Percentiles rank a stretch among this genome's conserved stretches.
Conservation (phyloP, 2,329 filamentous ascomycete species). For the Colletotrichum sp. region DNA sequence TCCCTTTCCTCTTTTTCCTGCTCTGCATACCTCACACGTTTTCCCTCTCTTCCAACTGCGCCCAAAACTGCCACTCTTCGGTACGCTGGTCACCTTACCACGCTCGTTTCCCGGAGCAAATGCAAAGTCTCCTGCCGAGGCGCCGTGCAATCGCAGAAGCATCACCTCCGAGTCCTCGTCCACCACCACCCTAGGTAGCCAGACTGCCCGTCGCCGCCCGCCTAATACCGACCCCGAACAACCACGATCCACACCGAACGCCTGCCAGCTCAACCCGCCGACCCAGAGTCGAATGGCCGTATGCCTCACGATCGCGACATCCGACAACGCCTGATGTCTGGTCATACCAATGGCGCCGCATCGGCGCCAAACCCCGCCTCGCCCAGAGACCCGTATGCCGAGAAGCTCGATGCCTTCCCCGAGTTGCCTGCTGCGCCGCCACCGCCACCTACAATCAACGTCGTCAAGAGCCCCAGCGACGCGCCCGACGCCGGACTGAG, state of each 20-base stretch:
- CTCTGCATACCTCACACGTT: neutral
- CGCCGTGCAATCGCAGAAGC: neutral
- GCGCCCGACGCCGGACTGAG: slow-evolving; percentile 74
- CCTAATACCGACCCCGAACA: neutral
- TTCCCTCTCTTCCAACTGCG: neutral
- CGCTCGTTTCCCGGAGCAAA: neutral
- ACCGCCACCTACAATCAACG: neutral
- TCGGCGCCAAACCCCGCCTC: slow-evolving; percentile 8
- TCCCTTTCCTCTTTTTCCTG: neutral
- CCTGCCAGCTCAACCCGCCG: neutral
- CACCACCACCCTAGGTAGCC: neutral
- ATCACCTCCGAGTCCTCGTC: neutral
- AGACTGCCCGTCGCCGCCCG: neutral
- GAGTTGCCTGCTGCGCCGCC: slow-evolving; percentile 8
- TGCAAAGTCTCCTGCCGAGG: neutral
- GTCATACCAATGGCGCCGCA: slow-evolving; percentile 34
- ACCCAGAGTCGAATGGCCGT: slow-evolving; percentile 14
- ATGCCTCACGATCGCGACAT: slow-evolving; percentile 13
- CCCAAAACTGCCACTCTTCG: neutral
- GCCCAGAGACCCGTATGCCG: neutral
- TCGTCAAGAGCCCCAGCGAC: slow-evolving; percentile 9
- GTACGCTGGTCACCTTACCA: neutral
- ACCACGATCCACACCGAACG: neutral
- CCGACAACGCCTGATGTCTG: slow-evolving; percentile 32
- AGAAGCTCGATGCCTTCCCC: neutral